Base-by-base conservation (phyloP, 73 alveolate species). In the Blepharisma stoltei region DNA sequence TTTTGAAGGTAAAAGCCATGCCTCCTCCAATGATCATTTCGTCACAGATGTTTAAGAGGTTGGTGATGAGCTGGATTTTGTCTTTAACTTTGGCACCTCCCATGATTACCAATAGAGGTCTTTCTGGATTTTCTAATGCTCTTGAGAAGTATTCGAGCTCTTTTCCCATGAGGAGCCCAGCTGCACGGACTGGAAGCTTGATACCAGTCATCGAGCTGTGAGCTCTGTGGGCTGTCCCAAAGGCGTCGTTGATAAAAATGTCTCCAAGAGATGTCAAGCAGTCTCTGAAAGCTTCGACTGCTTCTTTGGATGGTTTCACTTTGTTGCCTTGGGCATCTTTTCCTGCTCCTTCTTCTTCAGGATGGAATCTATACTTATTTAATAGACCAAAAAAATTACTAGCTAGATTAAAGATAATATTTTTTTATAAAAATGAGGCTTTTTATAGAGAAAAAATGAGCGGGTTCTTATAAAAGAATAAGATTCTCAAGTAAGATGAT, bases 11-110 rank as follows among this genome's bases (percentile, higher is more conserved):
- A 94, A 91, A 93, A 76, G 96, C 97, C 98, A 93, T 95, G 20
- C 98, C 98, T 53, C 98, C 99, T 18, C 98, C 98, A 66, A 95
- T 89, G 75, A 93, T 86, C 97, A 95, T 91, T 73, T 87, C 96
- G 79, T 93, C 97, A 45, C 71, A 96, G 79, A 85, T 78, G 75
- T 93, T 97, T 38, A 93, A 78, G 82, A 95, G 38, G 82, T 84
- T 83, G 81, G 54, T 82, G 84, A 95, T 95, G 54, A 95, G 89
- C 81, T 88, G 92, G 86, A 95, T 93, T 87, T 95, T 95, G 85
- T 91, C 98, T 4, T 92, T 92, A 23, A 93, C 99, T 86, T 95
- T 91, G 54, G 98, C 97, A 43, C 97, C 98, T 11, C 98, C 98
- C 54, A 93, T 55, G 55, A 93, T 86, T n/a, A 89, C 98, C 18